Evolutionary conservation across 2,329 filamentous ascomycete genomes (phyloP).

Genomic region (Ambrosiella beaveri): DNA sequence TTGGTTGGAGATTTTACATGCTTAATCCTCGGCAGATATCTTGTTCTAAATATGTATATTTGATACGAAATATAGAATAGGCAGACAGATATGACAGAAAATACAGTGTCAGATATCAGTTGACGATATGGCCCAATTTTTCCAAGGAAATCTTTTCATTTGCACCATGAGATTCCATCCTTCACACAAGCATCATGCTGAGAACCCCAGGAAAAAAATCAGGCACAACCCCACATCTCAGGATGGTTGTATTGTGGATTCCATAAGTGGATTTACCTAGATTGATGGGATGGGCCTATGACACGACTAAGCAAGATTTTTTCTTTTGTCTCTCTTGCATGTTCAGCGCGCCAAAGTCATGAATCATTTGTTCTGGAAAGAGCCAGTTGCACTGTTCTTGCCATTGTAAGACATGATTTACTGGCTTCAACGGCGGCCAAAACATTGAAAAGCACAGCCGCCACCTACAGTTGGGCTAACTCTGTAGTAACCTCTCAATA

Average conservation of each 20-base stretch:
- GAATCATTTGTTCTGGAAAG: not conserved
- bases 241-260: not conserved
- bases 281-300: not conserved
- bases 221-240: not conserved
- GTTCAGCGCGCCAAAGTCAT: no score
- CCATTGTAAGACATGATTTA: no score
- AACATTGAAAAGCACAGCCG: no score
- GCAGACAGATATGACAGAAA: not conserved
- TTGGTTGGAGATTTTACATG: not conserved
- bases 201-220: no score
- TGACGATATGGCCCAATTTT: no score
- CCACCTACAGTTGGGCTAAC: no score
- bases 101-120: no score
- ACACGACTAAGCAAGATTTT: not conserved
- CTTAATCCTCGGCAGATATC: not conserved
- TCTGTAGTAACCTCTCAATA: no score
- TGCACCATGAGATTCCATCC: no score
- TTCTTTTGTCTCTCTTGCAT: not conserved
- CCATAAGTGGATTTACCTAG: not conserved
- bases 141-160: no score
- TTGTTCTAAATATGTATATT: not conserved
- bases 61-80: not conserved
- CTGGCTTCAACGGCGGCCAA: no score
- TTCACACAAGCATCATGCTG: no score
- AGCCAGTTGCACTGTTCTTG: not conserved